Conservation (phyloP, 2,329 filamentous ascomycete genomes). For the Penicillium frequentans region DNA sequence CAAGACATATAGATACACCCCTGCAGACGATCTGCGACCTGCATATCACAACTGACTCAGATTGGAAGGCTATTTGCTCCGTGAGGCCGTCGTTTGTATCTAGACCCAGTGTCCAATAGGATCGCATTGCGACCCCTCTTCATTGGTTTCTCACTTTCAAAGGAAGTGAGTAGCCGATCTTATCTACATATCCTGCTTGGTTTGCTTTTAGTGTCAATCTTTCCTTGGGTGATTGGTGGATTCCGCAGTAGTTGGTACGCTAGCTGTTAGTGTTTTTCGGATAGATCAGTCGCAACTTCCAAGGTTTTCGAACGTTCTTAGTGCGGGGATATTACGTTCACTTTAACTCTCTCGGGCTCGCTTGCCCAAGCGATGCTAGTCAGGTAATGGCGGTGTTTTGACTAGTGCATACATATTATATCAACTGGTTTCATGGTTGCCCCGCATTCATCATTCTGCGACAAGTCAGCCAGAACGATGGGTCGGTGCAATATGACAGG, state of each 20-base stretch:
- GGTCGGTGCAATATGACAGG: not conserved
- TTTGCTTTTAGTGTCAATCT: not conserved
- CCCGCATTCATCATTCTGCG: conserved; percentile 9
- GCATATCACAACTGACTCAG: conserved; percentile 7
- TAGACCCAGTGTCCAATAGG: not conserved
- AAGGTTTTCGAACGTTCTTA: not conserved
- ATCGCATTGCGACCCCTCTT: not conserved
- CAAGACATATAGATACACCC: conserved; percentile 13
- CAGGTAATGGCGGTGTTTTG: not conserved
- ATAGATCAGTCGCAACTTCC: not conserved
- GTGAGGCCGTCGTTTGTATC: conserved; percentile 4
- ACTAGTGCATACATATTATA: not conserved
- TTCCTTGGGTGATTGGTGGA: not conserved
- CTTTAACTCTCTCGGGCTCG: not conserved
- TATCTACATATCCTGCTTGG: not conserved
- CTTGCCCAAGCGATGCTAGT: not conserved
- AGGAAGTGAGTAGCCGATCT: not conserved
- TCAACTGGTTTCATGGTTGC: conserved; percentile 7
- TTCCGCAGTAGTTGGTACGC: not conserved
- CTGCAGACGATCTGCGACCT: conserved; percentile 18
- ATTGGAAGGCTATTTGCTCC: conserved; percentile 15
- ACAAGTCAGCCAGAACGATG: not conserved
- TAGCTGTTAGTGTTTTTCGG: not conserved
- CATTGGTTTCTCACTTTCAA: not conserved
- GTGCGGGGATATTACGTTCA: not conserved